phyloP scores from a whole-genome alignment of 1,139 yeast genomes.

The Hyphopichia wangnamkhiaoensis region DNA sequence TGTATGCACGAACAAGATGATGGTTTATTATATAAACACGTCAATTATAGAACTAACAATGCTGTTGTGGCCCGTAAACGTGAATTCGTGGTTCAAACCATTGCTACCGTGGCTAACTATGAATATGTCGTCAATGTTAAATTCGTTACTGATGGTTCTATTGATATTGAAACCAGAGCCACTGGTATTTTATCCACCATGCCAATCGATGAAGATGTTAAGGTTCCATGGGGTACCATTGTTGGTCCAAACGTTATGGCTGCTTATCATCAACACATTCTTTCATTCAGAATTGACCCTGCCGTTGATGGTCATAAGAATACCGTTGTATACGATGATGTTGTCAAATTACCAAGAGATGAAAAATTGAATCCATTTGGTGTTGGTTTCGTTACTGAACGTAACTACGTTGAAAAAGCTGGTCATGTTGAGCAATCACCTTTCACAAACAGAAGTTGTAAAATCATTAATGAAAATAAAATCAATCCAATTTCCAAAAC shows the following conservation, averaged over 20 bases:
- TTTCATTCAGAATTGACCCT: constrained; percentile 84
- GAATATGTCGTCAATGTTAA: constrained; percentile 79
- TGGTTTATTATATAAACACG: constrained; percentile 77
- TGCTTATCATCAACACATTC: constrained; percentile 84
- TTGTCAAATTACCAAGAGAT: constrained; percentile 61
- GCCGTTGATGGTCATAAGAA: constrained; percentile 84
- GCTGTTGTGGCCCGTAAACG: constrained; percentile 84
- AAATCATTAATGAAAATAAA: constrained; percentile 75
- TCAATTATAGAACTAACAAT: constrained; percentile 74
- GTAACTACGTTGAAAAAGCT: constrained; percentile 68
- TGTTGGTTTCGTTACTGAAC: constrained; percentile 70
- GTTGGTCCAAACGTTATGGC: constrained; percentile 89
- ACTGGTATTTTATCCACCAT: constrained; percentile 84
- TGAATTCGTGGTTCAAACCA: constrained; percentile 81
- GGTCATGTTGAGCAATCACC: constrained; percentile 77
- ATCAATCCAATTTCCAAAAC: constrained; percentile 74
- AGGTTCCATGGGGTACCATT: constrained; percentile 80
- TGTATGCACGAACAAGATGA: constrained; percentile 90
- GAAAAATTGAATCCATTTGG: constrained; percentile 66
- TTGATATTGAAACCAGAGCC: constrained; percentile 83
- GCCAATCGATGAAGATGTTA: constrained; percentile 77
- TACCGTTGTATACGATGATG: constrained; percentile 76
- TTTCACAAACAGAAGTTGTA: constrained; percentile 72
- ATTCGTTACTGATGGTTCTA: constrained; percentile 81
- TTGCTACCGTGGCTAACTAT: constrained; percentile 89